Conservation (phyloP, 768 basidiomycete genomes). For the Rhizopogon rudus region DNA sequence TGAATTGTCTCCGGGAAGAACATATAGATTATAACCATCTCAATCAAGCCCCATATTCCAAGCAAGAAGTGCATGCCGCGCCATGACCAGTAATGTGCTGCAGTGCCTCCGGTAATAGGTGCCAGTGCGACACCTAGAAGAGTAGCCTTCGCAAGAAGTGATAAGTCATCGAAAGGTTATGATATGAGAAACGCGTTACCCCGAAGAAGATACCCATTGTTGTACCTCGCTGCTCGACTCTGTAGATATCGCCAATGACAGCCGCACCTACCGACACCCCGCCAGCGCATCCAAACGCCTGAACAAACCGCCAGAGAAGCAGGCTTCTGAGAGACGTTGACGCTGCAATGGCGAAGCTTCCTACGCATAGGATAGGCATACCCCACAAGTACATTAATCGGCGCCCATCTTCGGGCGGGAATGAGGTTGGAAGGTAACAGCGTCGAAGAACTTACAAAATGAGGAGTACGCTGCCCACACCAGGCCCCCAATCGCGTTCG, state of each 20-base stretch:
- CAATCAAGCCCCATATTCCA: constrained; percentile 32
- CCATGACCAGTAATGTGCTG: constrained; percentile 51
- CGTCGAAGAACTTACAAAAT: constrained; percentile 30
- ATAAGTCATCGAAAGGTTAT: constrained; percentile 26
- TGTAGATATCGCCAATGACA: constrained; percentile 57
- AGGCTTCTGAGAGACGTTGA: constrained; percentile 43
- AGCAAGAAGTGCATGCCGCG: constrained; percentile 44
- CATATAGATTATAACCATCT: constrained; percentile 32
- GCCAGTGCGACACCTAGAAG: neutral
- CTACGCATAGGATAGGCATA: constrained; percentile 50
- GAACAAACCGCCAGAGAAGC: constrained; percentile 54
- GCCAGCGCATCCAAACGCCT: constrained; percentile 54
- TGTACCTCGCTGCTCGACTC: constrained; percentile 45
- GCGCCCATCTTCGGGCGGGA: constrained; percentile 46
- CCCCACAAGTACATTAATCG: constrained; percentile 51
- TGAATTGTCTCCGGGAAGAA: constrained; percentile 60
- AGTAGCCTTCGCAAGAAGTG: neutral
- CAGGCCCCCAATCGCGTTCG: constrained; percentile 38
- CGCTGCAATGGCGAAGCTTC: constrained; percentile 50
- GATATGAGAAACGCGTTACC: no score
- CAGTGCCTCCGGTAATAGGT: neutral
- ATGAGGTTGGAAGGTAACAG: neutral
- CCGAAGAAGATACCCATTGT: constrained; percentile 34
- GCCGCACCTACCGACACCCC: constrained; percentile 49
- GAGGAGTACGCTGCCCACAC: constrained; percentile 42